Evolutionary conservation across 2,329 filamentous ascomycete species (phyloP), one percentile per base, ranked within the genome.

Genomic region (Fusarium sp.): DNA sequence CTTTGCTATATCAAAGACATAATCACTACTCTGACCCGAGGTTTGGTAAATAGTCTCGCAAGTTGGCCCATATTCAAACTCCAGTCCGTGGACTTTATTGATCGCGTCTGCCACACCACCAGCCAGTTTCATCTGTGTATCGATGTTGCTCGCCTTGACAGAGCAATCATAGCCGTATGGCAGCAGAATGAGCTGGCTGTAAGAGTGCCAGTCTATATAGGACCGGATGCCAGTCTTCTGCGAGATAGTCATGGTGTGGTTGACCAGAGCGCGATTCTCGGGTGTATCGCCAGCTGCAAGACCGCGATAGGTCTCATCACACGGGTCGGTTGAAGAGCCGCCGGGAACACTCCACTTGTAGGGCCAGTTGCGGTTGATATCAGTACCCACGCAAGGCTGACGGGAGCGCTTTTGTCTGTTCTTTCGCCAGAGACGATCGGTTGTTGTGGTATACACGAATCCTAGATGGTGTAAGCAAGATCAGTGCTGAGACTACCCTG

Each of bases 201-300:
- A 90, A 0, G 84, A 80, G 74, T 90, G 87, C 70, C 83, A 85
- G 73, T 90, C 87, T 61, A 89, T 83, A 73, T 83, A 90, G 3
- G 88, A 77, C 66, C 84, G 82, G 36, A 89, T 75, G 1, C 84
- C 83, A 1, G 51, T 57, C 25, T 17, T 51, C 57, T 82, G 78
- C 4, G 63, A 51, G 9, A 67, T 57, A 54, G 75, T 73, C 51
- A 73, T 70, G 17, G 65, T 63, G 44, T 71, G 63, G 35, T 64
- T 66, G 6, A 72, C 77, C 9, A 89, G 75, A 0, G 75, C 80
- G 55, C 76, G 75, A 62, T 77, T 84, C 73, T 87, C 85, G 6
- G 82, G 79, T 1, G 60, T 77, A 52, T 83, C 79, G 14, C 78
- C 78, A 0, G 76, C 72, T 6, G 72, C 61, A 5, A 61, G 29